phyloP scores from a whole-genome alignment of 306 rosid genomes.

The Cicer cuneatum region DNA sequence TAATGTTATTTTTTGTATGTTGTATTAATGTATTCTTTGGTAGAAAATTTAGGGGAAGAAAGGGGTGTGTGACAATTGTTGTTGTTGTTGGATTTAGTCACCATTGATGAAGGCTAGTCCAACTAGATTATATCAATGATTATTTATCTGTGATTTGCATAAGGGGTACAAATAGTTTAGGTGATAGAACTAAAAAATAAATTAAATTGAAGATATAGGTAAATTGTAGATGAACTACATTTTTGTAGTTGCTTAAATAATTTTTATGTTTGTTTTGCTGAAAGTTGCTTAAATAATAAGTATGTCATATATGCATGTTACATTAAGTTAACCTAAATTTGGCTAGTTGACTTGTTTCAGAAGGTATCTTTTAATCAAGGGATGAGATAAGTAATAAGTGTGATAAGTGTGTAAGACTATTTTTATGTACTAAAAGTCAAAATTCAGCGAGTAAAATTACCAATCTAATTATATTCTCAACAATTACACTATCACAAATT shows the following conservation, averaged over 20 bases:
- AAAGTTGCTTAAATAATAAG: not conserved
- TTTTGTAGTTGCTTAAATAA: not conserved
- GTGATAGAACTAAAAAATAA: not conserved
- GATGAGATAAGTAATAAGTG: not conserved
- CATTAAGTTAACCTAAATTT: not conserved
- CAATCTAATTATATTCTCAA: too few species aligned
- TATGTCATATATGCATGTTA: not conserved
- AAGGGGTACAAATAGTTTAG: conserved; percentile 8
- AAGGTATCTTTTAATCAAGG: conserved; percentile 4
- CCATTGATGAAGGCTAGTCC: not conserved
- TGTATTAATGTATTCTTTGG: conserved; percentile 39
- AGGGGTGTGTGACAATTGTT: conserved; percentile 53
- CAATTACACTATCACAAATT: too few species aligned
- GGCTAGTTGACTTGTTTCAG: not conserved
- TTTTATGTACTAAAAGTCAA: conserved; percentile 4
- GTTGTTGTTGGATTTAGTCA: conserved; percentile 2
- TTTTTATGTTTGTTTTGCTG: too few species aligned
- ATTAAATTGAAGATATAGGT: not conserved
- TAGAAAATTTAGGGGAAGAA: conserved; percentile 43
- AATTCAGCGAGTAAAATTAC: too few species aligned
- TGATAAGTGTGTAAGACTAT: not conserved
- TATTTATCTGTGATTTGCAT: not conserved
- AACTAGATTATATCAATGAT: conserved; percentile 20
- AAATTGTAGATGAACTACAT: not conserved
- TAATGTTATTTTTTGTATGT: conserved; percentile 29